Base-by-base conservation (phyloP, 345 rosid genomes). In the Kandelia obovata region DNA sequence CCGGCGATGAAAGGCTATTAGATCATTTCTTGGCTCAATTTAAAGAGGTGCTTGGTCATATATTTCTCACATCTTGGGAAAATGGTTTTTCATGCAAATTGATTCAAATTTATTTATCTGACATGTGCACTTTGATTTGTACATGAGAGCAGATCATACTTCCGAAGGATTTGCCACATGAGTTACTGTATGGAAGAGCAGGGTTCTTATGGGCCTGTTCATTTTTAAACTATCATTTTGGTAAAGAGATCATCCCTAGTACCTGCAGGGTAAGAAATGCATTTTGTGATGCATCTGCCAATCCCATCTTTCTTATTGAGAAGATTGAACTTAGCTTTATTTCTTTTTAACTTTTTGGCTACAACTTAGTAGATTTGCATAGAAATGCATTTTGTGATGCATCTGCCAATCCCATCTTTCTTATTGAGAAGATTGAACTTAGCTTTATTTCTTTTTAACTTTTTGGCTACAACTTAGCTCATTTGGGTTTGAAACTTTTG, bases 171-270 rank as follows among this genome's bases (percentile, higher is more conserved):
- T 59, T 84, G 71, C 85, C 92, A 3, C 37, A 80, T 69, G 96
- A 89, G 77, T 62, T 89, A 61, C 70, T 89, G 47, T 85, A 85
- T 52, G 96, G 92, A 20, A 76, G 88, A 71, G 87, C 80, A 10
- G 90, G 96, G 62, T 87, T 78, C 71, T 73, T 85, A 60, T 87
- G 90, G 92, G 85, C 95, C 59, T 84, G 95, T 59, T 77, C 87
- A 4, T 87, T 85, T 83, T 73, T 89, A 59, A 84, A 87, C 73
- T 74, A 78, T 67, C 92, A 89, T 77, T 73, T 87, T 8, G 86
- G 87, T 69, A 62, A 71, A 73, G 85, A 77, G 49, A 84, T 88
- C 3, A 79, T 87, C 75, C 75, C 90, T 49, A 47, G 74, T 9
- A 28, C 35, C 69, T 57, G 15, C 62, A 87, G 64, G 69, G 92